Base-by-base conservation (phyloP, 2,329 filamentous ascomycete genomes). In the Apiospora malaysiana region DNA sequence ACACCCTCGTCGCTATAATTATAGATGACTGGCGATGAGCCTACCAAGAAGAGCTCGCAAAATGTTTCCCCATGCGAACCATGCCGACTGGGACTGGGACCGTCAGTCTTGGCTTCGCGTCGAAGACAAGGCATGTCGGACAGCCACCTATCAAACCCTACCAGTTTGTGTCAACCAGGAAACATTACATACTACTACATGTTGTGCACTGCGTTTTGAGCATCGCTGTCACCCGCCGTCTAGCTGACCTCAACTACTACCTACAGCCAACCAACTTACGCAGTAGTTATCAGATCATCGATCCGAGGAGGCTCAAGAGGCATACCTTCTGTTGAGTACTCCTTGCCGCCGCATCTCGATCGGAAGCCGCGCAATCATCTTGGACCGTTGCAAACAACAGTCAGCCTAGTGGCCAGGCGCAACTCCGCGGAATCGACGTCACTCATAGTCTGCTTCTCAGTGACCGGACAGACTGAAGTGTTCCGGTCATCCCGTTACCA, bases 111-210 rank as follows among this genome's bases (percentile, higher is more conserved):
- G 51, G 23, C 49, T 23, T 23, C 25, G 49, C n/a, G n/a, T n/a
- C n/a, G n/a, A n/a, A n/a, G n/a, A n/a, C n/a, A n/a, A n/a, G n/a
- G 51, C 16, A 59, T 59, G 51, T 59, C 51, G 37, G 51, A 59
- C 51, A 16, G 21, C 51, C 37, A 59, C n/a, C n/a, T n/a, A n/a
- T n/a, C n/a, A n/a, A n/a, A n/a, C n/a, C n/a, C n/a, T n/a, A n/a
- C n/a, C n/a, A n/a, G n/a, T n/a, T n/a, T n/a, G n/a, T n/a, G n/a
- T n/a, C n/a, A n/a, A n/a, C n/a, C n/a, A n/a, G n/a, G 51, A 37
- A 59, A 16, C 51, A 16, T 59, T 4, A 6, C 27, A 8, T 16
- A 3, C 0, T 18, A 21, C 18, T n/a, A 18, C 27, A 37, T 51
- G 25, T 23, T 27, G 49, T 56, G 23, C 14, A 2, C 23, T 27